phyloP scores from a whole-genome alignment of 208 protist genomes.

The Acanthamoeba healyi region DNA sequence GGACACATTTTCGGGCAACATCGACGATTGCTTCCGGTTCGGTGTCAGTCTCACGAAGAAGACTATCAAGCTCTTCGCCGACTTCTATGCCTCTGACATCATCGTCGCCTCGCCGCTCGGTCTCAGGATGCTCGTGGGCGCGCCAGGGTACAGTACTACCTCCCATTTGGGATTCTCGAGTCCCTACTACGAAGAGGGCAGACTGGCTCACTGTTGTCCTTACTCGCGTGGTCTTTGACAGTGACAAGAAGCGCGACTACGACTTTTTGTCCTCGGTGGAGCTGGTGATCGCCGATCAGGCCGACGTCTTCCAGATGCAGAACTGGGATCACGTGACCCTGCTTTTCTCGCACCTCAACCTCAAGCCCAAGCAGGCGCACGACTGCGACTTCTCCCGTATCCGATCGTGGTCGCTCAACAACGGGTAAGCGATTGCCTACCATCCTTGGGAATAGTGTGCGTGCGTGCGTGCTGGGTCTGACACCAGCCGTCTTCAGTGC shows the following conservation, averaged over 20 bases:
- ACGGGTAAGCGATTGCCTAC: too few relatives aligned
- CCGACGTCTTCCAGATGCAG: slow-evolving; percentile 96
- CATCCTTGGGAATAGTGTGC: too few relatives aligned
- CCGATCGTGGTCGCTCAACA: slow-evolving; percentile 66
- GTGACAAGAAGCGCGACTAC: slow-evolving; percentile 86
- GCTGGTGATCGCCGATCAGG: slow-evolving; percentile 95
- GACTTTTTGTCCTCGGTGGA: slow-evolving; percentile 96
- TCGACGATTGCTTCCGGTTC: slow-evolving; percentile 96
- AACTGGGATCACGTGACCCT: slow-evolving; percentile 96
- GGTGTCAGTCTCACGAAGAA: slow-evolving; percentile 91
- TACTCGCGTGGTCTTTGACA: too few relatives aligned
- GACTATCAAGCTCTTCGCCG: slow-evolving; percentile 92
- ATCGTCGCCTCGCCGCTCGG: slow-evolving; percentile 97
- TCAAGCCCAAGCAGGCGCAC: slow-evolving; percentile 77
- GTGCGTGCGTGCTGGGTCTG: too few relatives aligned
- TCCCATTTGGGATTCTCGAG: too few relatives aligned
- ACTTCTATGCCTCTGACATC: slow-evolving; percentile 95
- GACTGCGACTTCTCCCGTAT: slow-evolving; percentile 88
- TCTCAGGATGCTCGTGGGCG: slow-evolving; percentile 87
- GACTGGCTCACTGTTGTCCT: too few relatives aligned
- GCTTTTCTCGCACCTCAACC: slow-evolving; percentile 94
- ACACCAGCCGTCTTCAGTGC: slow-evolving; percentile 85
- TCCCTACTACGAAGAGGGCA: too few relatives aligned
- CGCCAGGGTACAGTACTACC: slow-evolving; percentile 48
- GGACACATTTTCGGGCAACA: slow-evolving; percentile 96